Evolutionary conservation across 768 basidiomycete genomes (phyloP), one percentile per base, ranked within the genome.

Genomic region (Leccinum aurantiacum): DNA sequence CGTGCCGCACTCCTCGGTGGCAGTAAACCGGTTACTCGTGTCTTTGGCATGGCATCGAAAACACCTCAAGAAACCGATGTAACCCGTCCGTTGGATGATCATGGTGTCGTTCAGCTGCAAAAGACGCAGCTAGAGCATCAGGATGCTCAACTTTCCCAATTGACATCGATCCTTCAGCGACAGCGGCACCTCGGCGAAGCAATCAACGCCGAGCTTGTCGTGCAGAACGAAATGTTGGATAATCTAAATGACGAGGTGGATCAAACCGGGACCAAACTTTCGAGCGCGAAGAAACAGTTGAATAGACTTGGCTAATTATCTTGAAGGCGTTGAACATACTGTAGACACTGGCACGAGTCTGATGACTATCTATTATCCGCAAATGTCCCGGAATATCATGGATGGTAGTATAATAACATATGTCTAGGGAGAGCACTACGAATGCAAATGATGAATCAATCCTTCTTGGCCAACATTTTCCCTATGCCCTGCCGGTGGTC

Each of bases 201-300:
- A 8, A 97, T 98, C 60, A 82, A 84, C 53, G 82, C 80, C 53
- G 96, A 98, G 75, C 85, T 98, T 63, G 80, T 79, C 11, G 74
- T 84, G 61, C 96, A 98, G 72, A 95, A 87, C 64, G 93, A 95
- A 68, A 74, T 95, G 75, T 75, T 98, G 67, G 93, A 97, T 70
- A 84, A 86, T 71, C 76, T 98, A 61, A 79, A 84, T 7, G 74
- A 80, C 46, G 88, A 92, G 15, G 89, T 96, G 33, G 93, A 95
- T 70, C 76, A 77, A 25, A 88, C 90, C 2, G 88, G 88, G 37
- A 81, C 80, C 44, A 95, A 94, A 78, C 80, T 98, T 58, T 82
- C 84, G n/a, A 75, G 78, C 19, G 85, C 94, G 19, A 93, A 90
- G 76, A 87, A 86, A 73, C 87, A 95, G 74, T 71, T 97, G 77